Base-by-base conservation (phyloP, 352 stramenopile genomes). In the Globisporangium cederbergense region DNA sequence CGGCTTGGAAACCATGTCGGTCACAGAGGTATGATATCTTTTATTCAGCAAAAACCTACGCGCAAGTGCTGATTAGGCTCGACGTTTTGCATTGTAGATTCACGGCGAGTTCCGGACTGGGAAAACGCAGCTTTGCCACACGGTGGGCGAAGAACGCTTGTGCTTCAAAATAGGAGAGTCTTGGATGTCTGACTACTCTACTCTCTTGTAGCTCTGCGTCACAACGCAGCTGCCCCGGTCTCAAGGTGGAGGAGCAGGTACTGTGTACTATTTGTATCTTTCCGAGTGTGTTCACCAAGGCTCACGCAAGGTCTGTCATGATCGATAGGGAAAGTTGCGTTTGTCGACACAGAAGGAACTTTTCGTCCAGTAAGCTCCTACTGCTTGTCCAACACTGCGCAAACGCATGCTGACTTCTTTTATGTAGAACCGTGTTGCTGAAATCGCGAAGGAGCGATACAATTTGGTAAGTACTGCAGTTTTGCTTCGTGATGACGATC, bases 61-160 rank as follows among this genome's bases (percentile, higher is more conserved):
- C 13, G 16, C 6, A 28, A 28, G 20, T 34, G n/a, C 16, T 6
- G 22, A 34, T 34, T 10, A 20, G 30, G 0, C 46, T 10, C 30
- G 45, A 36, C n/a, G 1, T 32, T 34, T 13, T 14, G 10, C 32
- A 2, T 20, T 54, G 11, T 20, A 97, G 88, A 77, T 97, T 60
- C 93, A 95, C 58, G 91, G 94, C 18, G 94, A 98, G 66, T 98
- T 98, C 66, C 78, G 95, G 18, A 98, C 95, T 18, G 95, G 95
- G 22, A 98, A 98, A 71, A 98, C 95, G 1, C 95, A 98, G 66
- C 75, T 98, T 18, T 95, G 88, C 45, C 94, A 98, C 70, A 98
- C 95, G 43, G 84, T 91, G 81, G 34, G 45, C 0, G 18, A 54
- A 54, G 22, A 22, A 9, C 8, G 4, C 13, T 32, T 32, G 22